A percentile compares a stretch with the other conserved stretches of the same genome.
Evolutionary conservation across 768 basidiomycete genomes (phyloP).

Genomic region (Rhodotorula babjevae): DNA sequence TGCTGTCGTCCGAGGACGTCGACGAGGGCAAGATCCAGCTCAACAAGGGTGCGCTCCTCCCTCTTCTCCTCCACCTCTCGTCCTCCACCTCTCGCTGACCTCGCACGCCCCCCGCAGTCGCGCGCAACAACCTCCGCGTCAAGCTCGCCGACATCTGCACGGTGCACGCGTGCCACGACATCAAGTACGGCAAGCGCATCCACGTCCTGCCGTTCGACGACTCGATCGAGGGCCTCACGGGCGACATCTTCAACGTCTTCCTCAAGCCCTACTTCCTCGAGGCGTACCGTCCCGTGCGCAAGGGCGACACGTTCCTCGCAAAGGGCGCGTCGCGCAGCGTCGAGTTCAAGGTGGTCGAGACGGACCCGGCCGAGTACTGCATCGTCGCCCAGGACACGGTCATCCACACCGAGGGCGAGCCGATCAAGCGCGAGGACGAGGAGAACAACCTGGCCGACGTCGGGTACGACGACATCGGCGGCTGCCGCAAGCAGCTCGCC

Average conservation of each 20-base stretch:
- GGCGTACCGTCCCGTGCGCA: constrained; percentile 90
- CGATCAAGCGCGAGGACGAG: constrained; percentile 97
- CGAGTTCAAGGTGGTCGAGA: constrained; percentile 98
- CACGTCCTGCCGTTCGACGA: constrained; percentile 97
- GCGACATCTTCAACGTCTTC: constrained; percentile 98
- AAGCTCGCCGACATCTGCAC: constrained; percentile 95
- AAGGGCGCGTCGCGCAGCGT: constrained; percentile 82
- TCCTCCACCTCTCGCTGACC: not conserved
- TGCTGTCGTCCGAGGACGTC: constrained; percentile 88
- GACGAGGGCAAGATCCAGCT: constrained; percentile 97
- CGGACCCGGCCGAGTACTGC: constrained; percentile 95
- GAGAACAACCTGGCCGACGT: constrained; percentile 94
- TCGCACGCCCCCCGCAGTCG: constrained; percentile 55
- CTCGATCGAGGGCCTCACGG: constrained; percentile 93
- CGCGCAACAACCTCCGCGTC: constrained; percentile 96
- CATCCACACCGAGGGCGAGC: constrained; percentile 96
- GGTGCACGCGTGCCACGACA: constrained; percentile 91
- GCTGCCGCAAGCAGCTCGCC: constrained; percentile 98
- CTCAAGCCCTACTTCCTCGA: constrained; percentile 98
- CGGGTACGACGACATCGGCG: constrained; percentile 98
- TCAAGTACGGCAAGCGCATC: constrained; percentile 97
- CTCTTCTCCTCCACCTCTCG: not conserved
- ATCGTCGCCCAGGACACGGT: constrained; percentile 99
- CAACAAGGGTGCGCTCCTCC: constrained; percentile 65
- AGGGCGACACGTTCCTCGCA: constrained; percentile 98